Percentiles rank a stretch among this genome's conserved stretches.
phyloP scores from a whole-genome alignment of 441 rosid genomes.

The Jatropha podagrica region DNA sequence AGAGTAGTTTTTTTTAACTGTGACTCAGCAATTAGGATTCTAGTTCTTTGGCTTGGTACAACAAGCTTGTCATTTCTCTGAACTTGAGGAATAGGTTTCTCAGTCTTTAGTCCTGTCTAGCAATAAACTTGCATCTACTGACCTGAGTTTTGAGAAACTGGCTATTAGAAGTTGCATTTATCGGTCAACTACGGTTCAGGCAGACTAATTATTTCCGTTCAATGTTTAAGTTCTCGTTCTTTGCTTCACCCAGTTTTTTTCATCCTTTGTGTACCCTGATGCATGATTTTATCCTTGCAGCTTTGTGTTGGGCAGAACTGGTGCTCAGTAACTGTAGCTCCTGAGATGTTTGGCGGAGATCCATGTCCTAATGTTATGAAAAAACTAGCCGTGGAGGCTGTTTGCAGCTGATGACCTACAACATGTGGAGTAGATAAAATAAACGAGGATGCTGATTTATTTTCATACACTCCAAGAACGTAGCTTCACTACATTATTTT shows the following conservation, averaged over 20 bases:
- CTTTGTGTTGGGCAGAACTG: conserved; percentile 86
- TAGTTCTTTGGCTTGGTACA: background rate
- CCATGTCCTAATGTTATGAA: conserved; percentile 88
- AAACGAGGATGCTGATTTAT: conserved; percentile 20
- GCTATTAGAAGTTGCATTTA: background rate
- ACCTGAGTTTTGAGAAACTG: background rate
- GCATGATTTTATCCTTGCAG: conserved; percentile 39
- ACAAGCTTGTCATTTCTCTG: background rate
- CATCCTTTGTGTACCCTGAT: background rate
- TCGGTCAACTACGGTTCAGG: background rate
- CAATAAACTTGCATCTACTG: background rate
- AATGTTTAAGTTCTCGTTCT: background rate
- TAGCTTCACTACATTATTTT: conserved; percentile 27
- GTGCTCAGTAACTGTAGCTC: conserved; percentile 91
- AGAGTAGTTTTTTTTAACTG: background rate
- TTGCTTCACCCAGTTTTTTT: background rate
- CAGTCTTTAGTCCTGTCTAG: background rate
- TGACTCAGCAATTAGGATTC: background rate
- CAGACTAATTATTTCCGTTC: background rate
- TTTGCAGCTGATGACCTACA: conserved; percentile 57
- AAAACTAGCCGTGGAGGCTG: conserved; percentile 85
- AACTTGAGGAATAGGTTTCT: background rate
- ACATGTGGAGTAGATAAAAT: conserved; percentile 10
- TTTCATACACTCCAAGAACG: conserved; percentile 15
- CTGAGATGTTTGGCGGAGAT: conserved; percentile 93